Base-by-base conservation (phyloP, 768 basidiomycete species). In the Leucocoprinus leucothites region DNA sequence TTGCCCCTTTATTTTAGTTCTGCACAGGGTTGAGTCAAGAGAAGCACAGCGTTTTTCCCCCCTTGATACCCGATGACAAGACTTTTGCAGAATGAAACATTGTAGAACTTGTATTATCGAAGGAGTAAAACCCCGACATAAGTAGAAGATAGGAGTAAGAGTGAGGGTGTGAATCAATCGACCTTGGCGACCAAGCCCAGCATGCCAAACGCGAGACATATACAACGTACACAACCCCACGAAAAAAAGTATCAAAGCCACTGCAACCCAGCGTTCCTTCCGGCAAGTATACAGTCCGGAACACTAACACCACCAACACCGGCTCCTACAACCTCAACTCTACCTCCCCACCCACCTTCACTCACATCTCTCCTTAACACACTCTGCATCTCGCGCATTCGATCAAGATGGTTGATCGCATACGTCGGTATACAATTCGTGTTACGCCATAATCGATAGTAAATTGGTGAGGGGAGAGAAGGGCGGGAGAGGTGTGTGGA, bases 301-400 rank as follows among this genome's bases (percentile, higher is more conserved):
- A 95, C 80, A 61, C 94, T 94, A 2, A 94, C 89, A 2, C 94
- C 94, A 0, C 84, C 84, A 28, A 93, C 87, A 1, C 91, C 90
- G 9, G 91, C 89, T n/a, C 94, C 94, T 6, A 89, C 70, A 2
- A 94, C 75, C 51, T 84, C 82, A 65, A 94, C 59, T 48, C 71
- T 64, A 1, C 74, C 73, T 7, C 66, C 77, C 82, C 84, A 68
- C 57, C 71, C 62, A 1, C 49, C 68, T 1, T 52, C 49, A 25
- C 46, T 47, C 4, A 48, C 18, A 16, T 48, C 47, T 31, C 19
- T 48, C 11, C 19, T 9, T 45, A 90, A 65, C 9, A 71, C 74
- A 1, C 58, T 59, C 53, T 72, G 70, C 35, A 95, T 63, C 61
- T 87, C 82, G 22, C 66, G 64, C 78, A 96, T 83, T 9, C 92